Percentiles rank a stretch among this genome's conserved stretches.
Conservation (phyloP, 352 stramenopile genomes). For the Pythium periplocum region DNA sequence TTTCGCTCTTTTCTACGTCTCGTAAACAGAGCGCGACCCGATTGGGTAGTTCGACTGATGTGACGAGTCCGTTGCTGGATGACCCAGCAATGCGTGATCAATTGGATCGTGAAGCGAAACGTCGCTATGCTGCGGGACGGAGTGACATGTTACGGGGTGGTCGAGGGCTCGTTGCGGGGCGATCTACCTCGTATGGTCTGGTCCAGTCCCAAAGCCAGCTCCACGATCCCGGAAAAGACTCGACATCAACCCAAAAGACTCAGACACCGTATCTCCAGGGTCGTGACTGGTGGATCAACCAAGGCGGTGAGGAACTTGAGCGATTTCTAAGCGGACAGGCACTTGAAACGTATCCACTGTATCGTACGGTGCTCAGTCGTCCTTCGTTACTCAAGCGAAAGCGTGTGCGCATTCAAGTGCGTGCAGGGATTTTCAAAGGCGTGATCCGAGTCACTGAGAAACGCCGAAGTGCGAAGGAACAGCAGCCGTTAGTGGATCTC, state of each 20-base stretch:
- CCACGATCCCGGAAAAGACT: no score
- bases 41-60: no score
- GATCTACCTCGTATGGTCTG: no score
- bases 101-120: conserved; percentile 31
- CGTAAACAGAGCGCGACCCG: no score
- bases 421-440: conserved; percentile 79
- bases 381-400: conserved; percentile 49
- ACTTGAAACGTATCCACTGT: conserved; percentile 74
- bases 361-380: conserved; percentile 48
- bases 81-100: conserved; percentile 58
- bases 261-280: conserved; percentile 42
- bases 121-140: conserved; percentile 48
- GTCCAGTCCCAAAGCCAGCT: no score
- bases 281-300: conserved; percentile 71
- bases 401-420: conserved; percentile 46
- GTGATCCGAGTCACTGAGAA: conserved; percentile 53
- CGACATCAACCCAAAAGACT: neutral
- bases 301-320: conserved; percentile 74
- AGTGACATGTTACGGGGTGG: conserved; percentile 27
- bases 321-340: conserved; percentile 60
- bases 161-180: no score
- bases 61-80: neutral
- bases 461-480: conserved; percentile 14
- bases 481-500: conserved; percentile 33
- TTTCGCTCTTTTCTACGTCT: conserved; percentile 1